A percentile compares a stretch with the other conserved stretches of the same genome.
These are phyloP conservation scores for Eucalyptus dawsonii DNA, from an alignment of 345 rosid species.

Conservation along the genomic window DNA sequence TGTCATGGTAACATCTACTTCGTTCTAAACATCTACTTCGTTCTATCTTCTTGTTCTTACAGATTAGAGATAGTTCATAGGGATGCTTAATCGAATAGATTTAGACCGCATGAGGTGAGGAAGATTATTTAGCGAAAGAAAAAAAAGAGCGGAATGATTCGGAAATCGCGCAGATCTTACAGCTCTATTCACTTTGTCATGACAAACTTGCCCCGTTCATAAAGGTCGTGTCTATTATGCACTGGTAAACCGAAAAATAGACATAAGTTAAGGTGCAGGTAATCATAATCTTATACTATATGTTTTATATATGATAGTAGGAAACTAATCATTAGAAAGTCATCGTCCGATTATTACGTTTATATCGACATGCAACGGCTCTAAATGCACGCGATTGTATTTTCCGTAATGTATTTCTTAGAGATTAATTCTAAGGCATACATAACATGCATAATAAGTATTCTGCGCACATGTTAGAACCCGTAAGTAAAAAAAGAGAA, in stretches of 20 bases:
- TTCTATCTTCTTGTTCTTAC: not conserved
- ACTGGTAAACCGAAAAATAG: not conserved
- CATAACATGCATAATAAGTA: not conserved
- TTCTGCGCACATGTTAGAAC: not conserved
- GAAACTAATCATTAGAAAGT: not conserved
- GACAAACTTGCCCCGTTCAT: not conserved
- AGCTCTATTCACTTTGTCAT: not conserved
- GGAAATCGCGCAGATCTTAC: not conserved
- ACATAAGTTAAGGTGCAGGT: not conserved
- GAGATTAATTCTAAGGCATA: not conserved
- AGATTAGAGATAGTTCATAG: not conserved
- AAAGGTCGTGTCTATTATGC: not conserved
- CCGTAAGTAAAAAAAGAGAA: not conserved
- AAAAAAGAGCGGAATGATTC: not conserved
- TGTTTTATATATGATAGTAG: not conserved
- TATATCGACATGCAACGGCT: not conserved
- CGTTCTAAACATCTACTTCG: not conserved
- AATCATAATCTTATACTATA: not conserved
- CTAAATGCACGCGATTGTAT: not conserved
- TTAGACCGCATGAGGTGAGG: not conserved
- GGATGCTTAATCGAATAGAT: not conserved
- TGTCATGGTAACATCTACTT: not conserved
- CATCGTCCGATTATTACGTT: not conserved
- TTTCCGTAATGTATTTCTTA: not conserved
- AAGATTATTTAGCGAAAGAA: not conserved